These are phyloP conservation scores for Madurella mycetomatis DNA, from an alignment of 2,329 filamentous ascomycete genomes.

Conservation along the genomic window DNA sequence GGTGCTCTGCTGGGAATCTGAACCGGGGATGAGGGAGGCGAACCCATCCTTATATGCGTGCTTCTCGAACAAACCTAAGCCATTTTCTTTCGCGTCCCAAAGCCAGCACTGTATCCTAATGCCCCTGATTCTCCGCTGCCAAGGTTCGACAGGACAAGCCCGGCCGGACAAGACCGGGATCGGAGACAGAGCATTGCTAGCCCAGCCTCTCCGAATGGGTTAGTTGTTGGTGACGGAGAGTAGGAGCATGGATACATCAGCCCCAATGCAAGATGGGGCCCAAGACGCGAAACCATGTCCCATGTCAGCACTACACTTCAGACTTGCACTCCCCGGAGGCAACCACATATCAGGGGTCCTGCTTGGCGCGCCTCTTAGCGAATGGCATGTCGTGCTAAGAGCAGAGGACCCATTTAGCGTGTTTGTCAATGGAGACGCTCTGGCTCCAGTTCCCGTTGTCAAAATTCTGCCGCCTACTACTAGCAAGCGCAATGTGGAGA, in stretches of 20 bases:
- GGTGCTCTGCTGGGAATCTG: neutral
- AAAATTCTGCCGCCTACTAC: no score
- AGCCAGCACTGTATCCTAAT: neutral
- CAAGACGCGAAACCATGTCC: no score
- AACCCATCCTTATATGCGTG: no score
- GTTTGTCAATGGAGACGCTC: no score
- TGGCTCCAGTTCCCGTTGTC: no score
- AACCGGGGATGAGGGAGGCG: no score
- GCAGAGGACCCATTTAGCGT: no score
- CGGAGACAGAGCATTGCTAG: neutral
- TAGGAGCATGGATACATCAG: neutral
- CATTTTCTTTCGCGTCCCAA: no score
- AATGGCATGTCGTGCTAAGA: no score
- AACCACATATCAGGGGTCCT: slow-evolving; percentile 1
- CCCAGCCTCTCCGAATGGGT: neutral
- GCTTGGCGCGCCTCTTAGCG: no score
- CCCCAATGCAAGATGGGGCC: neutral
- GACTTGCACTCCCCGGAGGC: neutral
- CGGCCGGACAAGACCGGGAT: neutral
- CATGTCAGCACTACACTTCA: neutral
- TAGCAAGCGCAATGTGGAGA: no score
- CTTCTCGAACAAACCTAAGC: no score
- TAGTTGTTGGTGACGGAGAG: neutral
- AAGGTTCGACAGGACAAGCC: neutral
- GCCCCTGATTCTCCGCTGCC: neutral